Conservation (phyloP, 768 basidiomycete species). For the Tephrocybe rancida region DNA sequence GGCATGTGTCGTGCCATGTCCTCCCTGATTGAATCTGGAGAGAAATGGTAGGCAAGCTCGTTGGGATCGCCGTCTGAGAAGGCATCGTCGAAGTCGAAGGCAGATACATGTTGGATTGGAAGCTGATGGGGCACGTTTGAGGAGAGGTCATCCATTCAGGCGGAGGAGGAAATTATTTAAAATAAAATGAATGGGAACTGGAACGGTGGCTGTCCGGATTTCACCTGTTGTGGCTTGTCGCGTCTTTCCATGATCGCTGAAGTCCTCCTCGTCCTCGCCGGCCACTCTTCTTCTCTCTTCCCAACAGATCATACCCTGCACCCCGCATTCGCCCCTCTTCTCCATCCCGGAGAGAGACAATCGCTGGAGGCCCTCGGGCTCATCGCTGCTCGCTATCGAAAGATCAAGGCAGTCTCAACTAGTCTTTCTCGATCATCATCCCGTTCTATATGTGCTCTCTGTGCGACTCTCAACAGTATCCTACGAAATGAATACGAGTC, state of each 20-base stretch:
- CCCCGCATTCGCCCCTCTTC: constrained; percentile 65
- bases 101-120: constrained; percentile 24
- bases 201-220: constrained; percentile 11
- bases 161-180: background rate
- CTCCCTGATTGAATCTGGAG: constrained; percentile 58
- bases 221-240: constrained; percentile 1
- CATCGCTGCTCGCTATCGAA: constrained; percentile 76
- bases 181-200: too few species aligned
- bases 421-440: constrained; percentile 59
- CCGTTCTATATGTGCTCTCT: constrained; percentile 79
- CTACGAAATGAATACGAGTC: constrained; percentile 80
- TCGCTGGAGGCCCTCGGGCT: constrained; percentile 78
- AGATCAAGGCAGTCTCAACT: constrained; percentile 60
- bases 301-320: constrained; percentile 57
- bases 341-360: constrained; percentile 90
- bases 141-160: constrained; percentile 15
- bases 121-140: constrained; percentile 13
- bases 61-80: constrained; percentile 63
- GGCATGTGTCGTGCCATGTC: constrained; percentile 57
- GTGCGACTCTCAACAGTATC: constrained; percentile 71
- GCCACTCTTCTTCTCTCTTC: constrained; percentile 87
- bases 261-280: constrained; percentile 82
- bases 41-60: constrained; percentile 54
- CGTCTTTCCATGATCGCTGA: constrained; percentile 72
- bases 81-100: constrained; percentile 63